phyloP scores from a whole-genome alignment of 768 basidiomycete species.

The Podaxis sp. region DNA sequence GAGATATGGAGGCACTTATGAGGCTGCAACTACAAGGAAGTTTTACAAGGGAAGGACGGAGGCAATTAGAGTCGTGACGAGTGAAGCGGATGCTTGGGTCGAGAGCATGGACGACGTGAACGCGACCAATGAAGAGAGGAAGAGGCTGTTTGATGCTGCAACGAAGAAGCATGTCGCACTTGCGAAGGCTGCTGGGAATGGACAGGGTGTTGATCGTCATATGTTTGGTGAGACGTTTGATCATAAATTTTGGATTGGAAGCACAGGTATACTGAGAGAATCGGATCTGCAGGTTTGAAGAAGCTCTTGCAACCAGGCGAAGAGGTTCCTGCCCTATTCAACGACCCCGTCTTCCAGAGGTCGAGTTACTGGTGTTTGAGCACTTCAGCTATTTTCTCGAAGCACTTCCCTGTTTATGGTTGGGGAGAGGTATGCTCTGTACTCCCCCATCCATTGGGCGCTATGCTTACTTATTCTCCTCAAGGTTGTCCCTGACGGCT shows the following conservation, averaged over 20 bases:
- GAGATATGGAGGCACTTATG: constrained; percentile 81
- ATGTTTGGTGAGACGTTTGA: constrained; percentile 57
- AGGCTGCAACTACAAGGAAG: constrained; percentile 86
- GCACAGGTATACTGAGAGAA: background rate
- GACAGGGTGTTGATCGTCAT: constrained; percentile 82
- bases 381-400: constrained; percentile 86
- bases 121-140: constrained; percentile 37
- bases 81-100: constrained; percentile 77
- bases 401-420: constrained; percentile 79
- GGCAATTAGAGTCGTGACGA: constrained; percentile 81
- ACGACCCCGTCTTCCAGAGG: constrained; percentile 68
- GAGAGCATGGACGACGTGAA: constrained; percentile 59
- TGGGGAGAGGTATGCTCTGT: constrained; percentile 76
- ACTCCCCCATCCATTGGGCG: background rate
- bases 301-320: constrained; percentile 61
- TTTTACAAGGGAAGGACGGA: constrained; percentile 91
- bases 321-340: constrained; percentile 62
- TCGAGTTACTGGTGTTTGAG: constrained; percentile 85
- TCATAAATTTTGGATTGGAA: background rate
- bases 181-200: constrained; percentile 64
- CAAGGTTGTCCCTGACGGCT: constrained; percentile 88
- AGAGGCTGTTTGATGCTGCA: constrained; percentile 53
- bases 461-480: background rate
- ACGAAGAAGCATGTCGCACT: constrained; percentile 57
- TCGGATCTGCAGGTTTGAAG: constrained; percentile 52